Evolutionary conservation across 1,284 basidiomycete genomes (phyloP).

Genomic region (Leccinum subrobustum): DNA sequence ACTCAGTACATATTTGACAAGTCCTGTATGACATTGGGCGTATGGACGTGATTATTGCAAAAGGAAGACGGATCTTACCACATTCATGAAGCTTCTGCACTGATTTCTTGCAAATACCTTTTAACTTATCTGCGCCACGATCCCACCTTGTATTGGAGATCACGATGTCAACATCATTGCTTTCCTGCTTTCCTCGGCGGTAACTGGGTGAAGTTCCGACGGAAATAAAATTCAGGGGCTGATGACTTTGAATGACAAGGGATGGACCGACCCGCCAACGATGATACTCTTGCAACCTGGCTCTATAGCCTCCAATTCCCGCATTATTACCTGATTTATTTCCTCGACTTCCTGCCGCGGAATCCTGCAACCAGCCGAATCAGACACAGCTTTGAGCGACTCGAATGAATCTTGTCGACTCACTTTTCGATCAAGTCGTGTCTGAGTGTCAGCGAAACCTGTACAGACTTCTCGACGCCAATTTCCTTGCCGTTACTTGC

Average conservation of each 20-base stretch:
- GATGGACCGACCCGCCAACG: conserved; percentile 61
- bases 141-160: conserved; percentile 61
- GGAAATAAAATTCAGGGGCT: conserved; percentile 2
- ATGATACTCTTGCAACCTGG: conserved; percentile 64
- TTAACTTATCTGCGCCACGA: conserved; percentile 42
- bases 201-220: conserved; percentile 45
- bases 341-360: conserved; percentile 66
- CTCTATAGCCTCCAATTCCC: conserved; percentile 54
- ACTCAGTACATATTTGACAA: conserved; percentile 72
- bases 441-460: conserved; percentile 50
- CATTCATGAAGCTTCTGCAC: conserved; percentile 51
- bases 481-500: conserved; percentile 11
- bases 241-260: neutral
- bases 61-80: conserved; percentile 38
- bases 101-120: conserved; percentile 50
- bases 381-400: neutral
- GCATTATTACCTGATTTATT: conserved; percentile 56
- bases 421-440: conserved; percentile 46
- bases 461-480: conserved; percentile 38
- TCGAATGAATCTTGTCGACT: conserved; percentile 2
- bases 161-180: conserved; percentile 80
- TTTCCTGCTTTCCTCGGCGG: conserved; percentile 68
- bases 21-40: conserved; percentile 37
- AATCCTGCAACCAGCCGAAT: conserved; percentile 43
- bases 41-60: neutral